Evolutionary conservation across 2,329 filamentous ascomycete species (phyloP), one percentile per base, ranked within the genome.

Genomic region (Diaporthe sp.): DNA sequence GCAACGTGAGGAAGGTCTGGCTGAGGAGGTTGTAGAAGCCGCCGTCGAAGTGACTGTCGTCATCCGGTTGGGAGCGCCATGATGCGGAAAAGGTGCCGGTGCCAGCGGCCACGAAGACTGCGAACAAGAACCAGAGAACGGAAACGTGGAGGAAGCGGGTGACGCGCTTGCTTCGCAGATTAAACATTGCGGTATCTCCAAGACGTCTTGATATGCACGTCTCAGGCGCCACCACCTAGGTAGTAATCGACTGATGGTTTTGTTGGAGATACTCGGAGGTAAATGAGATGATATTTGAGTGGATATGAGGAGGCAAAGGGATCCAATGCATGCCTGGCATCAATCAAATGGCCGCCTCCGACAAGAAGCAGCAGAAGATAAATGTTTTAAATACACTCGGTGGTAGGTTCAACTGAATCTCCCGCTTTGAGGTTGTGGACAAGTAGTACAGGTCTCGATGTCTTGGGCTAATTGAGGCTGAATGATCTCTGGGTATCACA

Each of bases 11-110:
- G 8, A 53, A 37, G 7, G 31, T 42, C 31, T 68, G 65, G 28
- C 65, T 68, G 15, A 68, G 65, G 13, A 68, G 65, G 22, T 28
- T 68, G 65, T 39, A 68, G 46, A 68, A 68, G 15, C 31, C 46
- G n/a, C 46, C 25, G 65, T 68, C 65, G 10, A 68, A 13, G n/a
- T 17, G 25, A 15, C 2, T 17, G n/a, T 7, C 22, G 25, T 13
- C 2, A 1, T 4, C 44, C 0, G 31, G 9, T n/a, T 6, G 7
- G 1, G 5, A 5, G 12, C 19, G 22, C 65, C 65, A 68, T 13
- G 65, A 68, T 31, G 22, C 46, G n/a, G 65, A 31, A 7, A 68
- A 68, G 13, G 46, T 53, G 31, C 46, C 65, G 13, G 46, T 53
- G 31, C 65, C 31, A 15, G 65, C 46, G 22, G 22, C 65, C 13